These are phyloP conservation scores for Alternaria consortialis DNA, from an alignment of 2,329 filamentous ascomycete genomes.

Conservation along the genomic window DNA sequence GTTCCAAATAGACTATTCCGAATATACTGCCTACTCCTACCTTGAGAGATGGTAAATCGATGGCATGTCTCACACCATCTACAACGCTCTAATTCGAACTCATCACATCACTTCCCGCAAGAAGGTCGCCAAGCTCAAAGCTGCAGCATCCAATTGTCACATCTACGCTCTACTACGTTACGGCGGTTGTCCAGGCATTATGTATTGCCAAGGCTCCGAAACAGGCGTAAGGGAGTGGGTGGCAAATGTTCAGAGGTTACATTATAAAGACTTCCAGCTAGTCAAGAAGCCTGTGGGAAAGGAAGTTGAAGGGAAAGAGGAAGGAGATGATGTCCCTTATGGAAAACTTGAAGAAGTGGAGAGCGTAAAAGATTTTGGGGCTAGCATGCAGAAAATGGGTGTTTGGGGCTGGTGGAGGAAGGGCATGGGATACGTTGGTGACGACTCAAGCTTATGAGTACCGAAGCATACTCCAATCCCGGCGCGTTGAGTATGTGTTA, in stretches of 20 bases:
- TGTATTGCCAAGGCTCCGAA: slow-evolving; percentile 76
- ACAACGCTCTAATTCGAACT: slow-evolving; percentile 74
- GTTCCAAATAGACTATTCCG: neutral
- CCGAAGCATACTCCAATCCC: neutral
- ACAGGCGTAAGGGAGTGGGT: slow-evolving; percentile 70
- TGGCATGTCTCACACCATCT: slow-evolving; percentile 42
- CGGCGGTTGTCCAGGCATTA: slow-evolving; percentile 76
- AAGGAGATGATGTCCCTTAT: slow-evolving; percentile 17
- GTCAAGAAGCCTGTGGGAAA: slow-evolving; percentile 61
- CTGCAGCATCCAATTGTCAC: slow-evolving; percentile 68
- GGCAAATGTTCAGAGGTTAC: slow-evolving; percentile 66
- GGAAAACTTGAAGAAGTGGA: slow-evolving; percentile 64
- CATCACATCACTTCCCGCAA: slow-evolving; percentile 85
- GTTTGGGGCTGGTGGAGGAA: slow-evolving; percentile 72
- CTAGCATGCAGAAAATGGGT: slow-evolving; percentile 67
- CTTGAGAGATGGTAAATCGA: neutral
- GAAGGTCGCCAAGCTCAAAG: slow-evolving; percentile 71
- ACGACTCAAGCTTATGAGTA: slow-evolving; percentile 16
- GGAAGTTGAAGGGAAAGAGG: slow-evolving; percentile 2
- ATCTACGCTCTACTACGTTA: slow-evolving; percentile 72
- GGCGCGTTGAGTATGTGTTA: neutral
- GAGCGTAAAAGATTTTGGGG: slow-evolving; percentile 71
- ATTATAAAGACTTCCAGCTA: slow-evolving; percentile 78
- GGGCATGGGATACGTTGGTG: slow-evolving; percentile 67
- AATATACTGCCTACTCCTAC: neutral